phyloP scores from a whole-genome alignment of 1,139 yeast species.

The Kurtzmaniella quercitrusa region DNA sequence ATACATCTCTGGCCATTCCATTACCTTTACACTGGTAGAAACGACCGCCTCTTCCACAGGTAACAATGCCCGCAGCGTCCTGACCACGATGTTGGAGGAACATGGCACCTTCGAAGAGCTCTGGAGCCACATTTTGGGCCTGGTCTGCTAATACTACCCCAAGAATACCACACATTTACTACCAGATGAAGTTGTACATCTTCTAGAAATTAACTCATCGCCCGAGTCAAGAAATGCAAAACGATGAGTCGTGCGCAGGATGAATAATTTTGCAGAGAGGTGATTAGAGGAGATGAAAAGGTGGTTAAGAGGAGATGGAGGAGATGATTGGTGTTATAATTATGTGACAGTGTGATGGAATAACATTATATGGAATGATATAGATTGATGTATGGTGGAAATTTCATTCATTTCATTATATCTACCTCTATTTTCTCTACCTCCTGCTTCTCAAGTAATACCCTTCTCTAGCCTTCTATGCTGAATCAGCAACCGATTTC shows the following conservation, averaged over 20 bases:
- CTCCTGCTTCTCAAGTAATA: no score
- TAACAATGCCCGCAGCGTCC: conserved; percentile 99
- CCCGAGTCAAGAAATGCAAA: conserved; percentile 2
- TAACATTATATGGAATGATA: background rate
- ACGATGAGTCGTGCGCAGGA: background rate
- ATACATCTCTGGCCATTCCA: conserved; percentile 98
- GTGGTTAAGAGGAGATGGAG: background rate
- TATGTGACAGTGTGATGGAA: background rate
- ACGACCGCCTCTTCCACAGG: conserved; percentile 92
- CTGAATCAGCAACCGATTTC: no score
- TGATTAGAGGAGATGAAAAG: background rate
- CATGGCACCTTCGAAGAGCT: conserved; percentile 87
- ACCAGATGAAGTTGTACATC: background rate
- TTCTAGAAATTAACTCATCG: conserved; percentile 1
- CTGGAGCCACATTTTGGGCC: conserved; percentile 73
- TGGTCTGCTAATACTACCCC: conserved; percentile 85
- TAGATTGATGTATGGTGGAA: no score
- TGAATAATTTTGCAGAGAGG: background rate
- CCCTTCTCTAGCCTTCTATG: no score
- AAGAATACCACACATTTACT: conserved; percentile 85
- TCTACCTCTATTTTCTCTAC: no score
- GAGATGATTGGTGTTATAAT: background rate
- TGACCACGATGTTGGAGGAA: conserved; percentile 97
- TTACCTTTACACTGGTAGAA: conserved; percentile 97
- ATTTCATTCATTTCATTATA: no score